phyloP scores from a whole-genome alignment of 495 filamentous ascomycete species.

The Polyplosphaeria fusca region DNA sequence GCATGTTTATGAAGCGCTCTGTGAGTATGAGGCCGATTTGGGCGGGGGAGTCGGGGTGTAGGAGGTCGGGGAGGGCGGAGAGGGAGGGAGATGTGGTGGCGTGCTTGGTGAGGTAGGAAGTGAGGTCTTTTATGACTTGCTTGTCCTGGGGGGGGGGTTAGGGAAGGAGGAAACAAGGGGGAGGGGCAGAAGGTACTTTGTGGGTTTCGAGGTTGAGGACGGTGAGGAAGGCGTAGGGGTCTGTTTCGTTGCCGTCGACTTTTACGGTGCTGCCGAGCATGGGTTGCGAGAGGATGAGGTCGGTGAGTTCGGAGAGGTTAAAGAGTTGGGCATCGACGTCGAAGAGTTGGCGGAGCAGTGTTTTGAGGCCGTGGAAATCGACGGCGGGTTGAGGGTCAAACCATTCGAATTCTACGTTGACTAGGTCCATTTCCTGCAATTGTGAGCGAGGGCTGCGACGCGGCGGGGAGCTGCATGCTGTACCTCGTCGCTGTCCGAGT shows the following conservation, averaged over 20 bases:
- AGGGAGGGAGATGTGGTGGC: slow-evolving; percentile 54
- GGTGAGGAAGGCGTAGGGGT: slow-evolving; percentile 92
- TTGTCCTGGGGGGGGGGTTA: slow-evolving; percentile 19
- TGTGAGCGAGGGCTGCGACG: slow-evolving; percentile 4
- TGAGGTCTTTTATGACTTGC: slow-evolving; percentile 47
- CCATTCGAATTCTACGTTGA: slow-evolving; percentile 97
- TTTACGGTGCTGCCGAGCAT: slow-evolving; percentile 92
- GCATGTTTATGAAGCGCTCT: slow-evolving; percentile 93
- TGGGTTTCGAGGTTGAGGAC: slow-evolving; percentile 83
- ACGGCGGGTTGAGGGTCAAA: slow-evolving; percentile 88
- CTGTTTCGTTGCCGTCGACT: slow-evolving; percentile 86
- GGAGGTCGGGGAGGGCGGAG: slow-evolving; percentile 51
- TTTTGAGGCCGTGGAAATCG: slow-evolving; percentile 94
- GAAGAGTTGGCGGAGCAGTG: slow-evolving; percentile 87
- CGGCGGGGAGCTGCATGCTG: background rate
- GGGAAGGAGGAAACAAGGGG: background rate
- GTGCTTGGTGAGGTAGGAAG: slow-evolving; percentile 66
- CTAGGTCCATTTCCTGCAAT: slow-evolving; percentile 74
- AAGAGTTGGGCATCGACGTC: slow-evolving; percentile 81
- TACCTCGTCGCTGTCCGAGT: slow-evolving; percentile 32
- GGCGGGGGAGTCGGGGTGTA: slow-evolving; percentile 51
- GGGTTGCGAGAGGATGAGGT: slow-evolving; percentile 86
- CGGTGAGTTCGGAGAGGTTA: slow-evolving; percentile 79
- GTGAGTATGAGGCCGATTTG: slow-evolving; percentile 81
- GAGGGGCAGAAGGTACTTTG: slow-evolving; percentile 43